phyloP scores from a whole-genome alignment of 2,329 filamentous ascomycete genomes.

The Fusarium sarcochroum region DNA sequence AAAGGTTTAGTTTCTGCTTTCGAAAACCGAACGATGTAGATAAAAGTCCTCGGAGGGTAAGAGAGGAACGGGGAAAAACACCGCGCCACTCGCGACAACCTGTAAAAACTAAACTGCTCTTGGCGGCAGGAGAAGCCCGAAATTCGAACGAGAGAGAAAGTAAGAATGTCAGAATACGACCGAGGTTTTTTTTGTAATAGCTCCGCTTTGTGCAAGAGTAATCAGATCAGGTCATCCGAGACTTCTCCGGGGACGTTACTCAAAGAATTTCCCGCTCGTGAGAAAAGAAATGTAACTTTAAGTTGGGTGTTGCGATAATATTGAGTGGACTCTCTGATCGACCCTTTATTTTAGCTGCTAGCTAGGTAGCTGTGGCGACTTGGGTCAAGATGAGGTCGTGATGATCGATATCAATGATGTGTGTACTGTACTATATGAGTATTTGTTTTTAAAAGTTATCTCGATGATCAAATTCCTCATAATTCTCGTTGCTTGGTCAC shows the following conservation, averaged over 20 bases:
- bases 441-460: background rate
- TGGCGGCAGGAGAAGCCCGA: conserved; percentile 16
- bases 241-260: conserved; percentile 18
- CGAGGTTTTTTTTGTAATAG: conserved; percentile 22
- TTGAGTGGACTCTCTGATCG: background rate
- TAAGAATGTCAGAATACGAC: conserved; percentile 4
- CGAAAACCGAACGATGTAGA: conserved; percentile 17
- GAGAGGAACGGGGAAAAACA: conserved; percentile 12
- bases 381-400: conserved; percentile 6
- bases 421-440: background rate
- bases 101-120: conserved; percentile 37
- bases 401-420: background rate
- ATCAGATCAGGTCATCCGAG: conserved; percentile 34
- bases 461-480: background rate
- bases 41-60: conserved; percentile 1
- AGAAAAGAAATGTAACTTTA: background rate
- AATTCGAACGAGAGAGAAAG: background rate
- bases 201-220: conserved; percentile 24
- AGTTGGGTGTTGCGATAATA: conserved; percentile 6
- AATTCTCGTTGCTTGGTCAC: conserved; percentile 10
- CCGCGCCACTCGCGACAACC: conserved; percentile 33
- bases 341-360: background rate
- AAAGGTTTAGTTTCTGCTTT: background rate
- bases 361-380: conserved; percentile 1
- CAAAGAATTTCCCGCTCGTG: background rate